Percentiles rank a stretch among this genome's conserved stretches.
phyloP scores from a whole-genome alignment of 805 yeast species.

The Pichia deserticola region DNA sequence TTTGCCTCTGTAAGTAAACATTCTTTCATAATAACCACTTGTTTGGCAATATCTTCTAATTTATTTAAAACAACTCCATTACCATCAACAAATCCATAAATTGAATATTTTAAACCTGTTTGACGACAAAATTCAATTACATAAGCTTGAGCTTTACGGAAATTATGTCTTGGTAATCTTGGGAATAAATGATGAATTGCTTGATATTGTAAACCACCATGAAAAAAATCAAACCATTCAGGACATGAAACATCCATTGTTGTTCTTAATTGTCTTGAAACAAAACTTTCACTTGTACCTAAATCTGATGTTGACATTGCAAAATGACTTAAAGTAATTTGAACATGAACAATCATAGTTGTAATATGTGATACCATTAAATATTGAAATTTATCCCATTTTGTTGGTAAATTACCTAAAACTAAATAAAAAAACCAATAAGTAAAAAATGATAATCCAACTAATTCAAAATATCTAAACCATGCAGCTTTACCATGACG shows the following conservation, averaged over 20 bases:
- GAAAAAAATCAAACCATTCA: slow-evolving; percentile 82
- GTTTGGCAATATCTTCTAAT: slow-evolving; percentile 69
- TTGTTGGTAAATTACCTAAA: slow-evolving; percentile 45
- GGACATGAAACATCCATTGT: slow-evolving; percentile 97
- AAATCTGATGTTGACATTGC: slow-evolving; percentile 90
- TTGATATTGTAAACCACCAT: slow-evolving; percentile 90
- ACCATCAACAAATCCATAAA: slow-evolving; percentile 78
- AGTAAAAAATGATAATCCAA: slow-evolving; percentile 60
- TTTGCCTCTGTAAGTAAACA: slow-evolving; percentile 41
- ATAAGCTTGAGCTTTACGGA: slow-evolving; percentile 63
- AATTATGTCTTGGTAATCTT: slow-evolving; percentile 79
- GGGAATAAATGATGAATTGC: slow-evolving; percentile 89
- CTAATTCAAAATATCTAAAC: slow-evolving; percentile 72
- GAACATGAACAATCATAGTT: slow-evolving; percentile 91
- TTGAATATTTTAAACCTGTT: slow-evolving; percentile 72
- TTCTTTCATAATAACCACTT: slow-evolving; percentile 67
- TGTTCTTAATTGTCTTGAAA: slow-evolving; percentile 75
- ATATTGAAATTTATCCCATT: slow-evolving; percentile 48
- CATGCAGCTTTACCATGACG: slow-evolving; percentile 76
- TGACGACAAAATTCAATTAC: slow-evolving; percentile 70
- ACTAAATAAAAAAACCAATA: slow-evolving; percentile 77
- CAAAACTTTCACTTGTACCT: slow-evolving; percentile 73
- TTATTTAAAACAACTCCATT: slow-evolving; percentile 63
- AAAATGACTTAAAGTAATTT: slow-evolving; percentile 82
- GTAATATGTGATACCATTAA: slow-evolving; percentile 68